Base-by-base conservation (phyloP, 2,329 filamentous ascomycete genomes). In the Xylaria multiplex region DNA sequence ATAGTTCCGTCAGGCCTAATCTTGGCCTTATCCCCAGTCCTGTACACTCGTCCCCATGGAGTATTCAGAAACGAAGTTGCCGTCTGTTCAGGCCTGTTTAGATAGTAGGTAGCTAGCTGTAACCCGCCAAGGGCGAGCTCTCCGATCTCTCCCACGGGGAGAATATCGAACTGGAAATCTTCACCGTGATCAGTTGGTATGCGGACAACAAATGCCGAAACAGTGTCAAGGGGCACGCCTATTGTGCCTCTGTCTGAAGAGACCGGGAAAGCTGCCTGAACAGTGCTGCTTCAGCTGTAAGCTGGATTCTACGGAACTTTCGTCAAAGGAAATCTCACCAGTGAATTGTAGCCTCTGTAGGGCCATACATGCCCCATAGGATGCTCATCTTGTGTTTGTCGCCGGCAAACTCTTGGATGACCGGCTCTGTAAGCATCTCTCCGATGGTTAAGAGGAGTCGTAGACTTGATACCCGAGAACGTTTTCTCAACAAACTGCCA, bases 331-430 rank as follows among this genome's bases (percentile, higher is more conserved):
- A 32, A n/a, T 30, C 80, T 78, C 74, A 85, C 84, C 86, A 97
- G 76, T 97, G 94, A 64, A 97, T 97, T 0, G 93, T 89, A 7
- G 93, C 93, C 79, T 97, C 94, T 0, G 94, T 97, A 1, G 94
- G 94, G 0, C 94, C 94, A 75, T 97, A 97, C 93, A 97, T 97
- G 40, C 90, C 94, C 86, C 93, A 94, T 0, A 97, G 83, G 49
- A 97, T 89, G 70, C 91, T 90, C 1, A 81, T 76, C 7, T 79
- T 79, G 0, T 74, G 75, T 0, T 77, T 74, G 9, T 82, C 80
- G 2, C 87, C 87, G 6, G 93, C 93, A 81, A 96, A 97, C 74
- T 96, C 93, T 42, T 87, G 81, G 24, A 97, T 84, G 1, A 97
- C 90, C 8, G 88, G 86, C 48, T 85, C 83, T 3, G 91, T 97